Evolutionary conservation across 306 rosid genomes (phyloP), one percentile per base, ranked within the genome.

Genomic region (Pterocarpus santalinus): DNA sequence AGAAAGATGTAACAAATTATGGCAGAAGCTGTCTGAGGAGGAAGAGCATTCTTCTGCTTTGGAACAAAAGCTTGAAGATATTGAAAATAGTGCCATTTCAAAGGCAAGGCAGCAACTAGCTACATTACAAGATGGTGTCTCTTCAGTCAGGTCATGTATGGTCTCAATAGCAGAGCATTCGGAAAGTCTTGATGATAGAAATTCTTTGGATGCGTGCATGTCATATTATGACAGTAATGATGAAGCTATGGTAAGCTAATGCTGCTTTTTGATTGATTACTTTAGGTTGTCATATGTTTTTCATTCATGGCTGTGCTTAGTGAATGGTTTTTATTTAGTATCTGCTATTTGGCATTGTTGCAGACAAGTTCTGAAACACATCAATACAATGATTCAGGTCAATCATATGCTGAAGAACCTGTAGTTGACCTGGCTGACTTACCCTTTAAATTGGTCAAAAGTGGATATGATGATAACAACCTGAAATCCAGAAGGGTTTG

Each of bases 61-160:
- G 85, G 91, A 88, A 83, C 81, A 79, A 80, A 88, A 86, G 85
- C 89, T 95, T 76, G 88, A 90, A 78, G 88, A 87, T 63, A 71
- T 90, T 73, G 89, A 95, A 73, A 84, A 86, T 67, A 81, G 71
- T 66, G 84, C 86, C 74, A 88, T 95, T 81, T 89, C 86, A 70
- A 84, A 55, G 84, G 78, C 97, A 36, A 90, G 81, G 91, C 95
- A 90, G 85, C 92, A 91, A 69, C 84, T 93, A 41, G 85, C 80
- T 4, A 88, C 91, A 83, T 88, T 95, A 35, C 90, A 89, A 90
- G 85, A 89, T 70, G 97, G 95, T 5, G 97, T 95, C 36, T 80
- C 88, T 76, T 85, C 91, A 30, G 86, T 93, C 64, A 89, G 81
- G 85, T 93, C 99, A 52, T 88, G 89, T 85, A 93, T 91, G 90